A percentile compares a stretch with the other conserved stretches of the same genome.
phyloP scores from a whole-genome alignment of 2,329 filamentous ascomycete genomes.

The Phialemoniopsis sp. region DNA sequence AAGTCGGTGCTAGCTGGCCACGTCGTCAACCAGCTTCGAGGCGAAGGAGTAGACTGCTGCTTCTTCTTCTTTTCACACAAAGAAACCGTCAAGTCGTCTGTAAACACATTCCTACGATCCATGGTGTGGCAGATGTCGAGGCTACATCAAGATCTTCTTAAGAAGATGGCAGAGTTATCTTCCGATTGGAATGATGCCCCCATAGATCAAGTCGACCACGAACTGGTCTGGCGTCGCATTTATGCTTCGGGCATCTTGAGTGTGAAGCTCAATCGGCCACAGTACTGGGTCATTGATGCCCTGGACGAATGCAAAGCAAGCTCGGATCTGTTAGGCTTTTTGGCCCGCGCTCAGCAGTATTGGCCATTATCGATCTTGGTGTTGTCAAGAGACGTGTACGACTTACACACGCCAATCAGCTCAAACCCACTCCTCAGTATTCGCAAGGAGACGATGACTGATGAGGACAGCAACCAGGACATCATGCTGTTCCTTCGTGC shows the following conservation, averaged over 20 bases:
- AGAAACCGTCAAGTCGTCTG: slow-evolving; percentile 34
- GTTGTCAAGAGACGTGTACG: slow-evolving; percentile 18
- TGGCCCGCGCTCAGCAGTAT: slow-evolving; percentile 13
- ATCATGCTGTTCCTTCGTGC: slow-evolving; percentile 15
- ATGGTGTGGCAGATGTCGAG: slow-evolving; percentile 24
- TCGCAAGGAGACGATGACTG: slow-evolving; percentile 11
- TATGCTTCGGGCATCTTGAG: slow-evolving; percentile 16
- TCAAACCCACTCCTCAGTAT: too few relatives aligned
- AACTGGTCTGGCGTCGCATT: slow-evolving; percentile 18
- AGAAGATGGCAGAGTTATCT: slow-evolving; percentile 6
- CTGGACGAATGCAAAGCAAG: slow-evolving; percentile 21
- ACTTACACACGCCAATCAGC: too few relatives aligned
- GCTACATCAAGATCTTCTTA: slow-evolving; percentile 13
- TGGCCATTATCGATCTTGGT: slow-evolving; percentile 19
- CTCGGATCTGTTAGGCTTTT: slow-evolving; percentile 15
- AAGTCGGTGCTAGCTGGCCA: slow-evolving; percentile 13
- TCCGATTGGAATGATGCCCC: slow-evolving; percentile 10
- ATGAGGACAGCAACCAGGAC: slow-evolving; percentile 15
- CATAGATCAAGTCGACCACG: slow-evolving; percentile 15
- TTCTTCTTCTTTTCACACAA: slow-evolving; percentile 13
- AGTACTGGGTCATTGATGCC: slow-evolving; percentile 26
- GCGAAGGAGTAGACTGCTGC: slow-evolving; percentile 6
- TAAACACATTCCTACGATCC: slow-evolving; percentile 15
- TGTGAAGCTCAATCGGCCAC: slow-evolving; percentile 10
- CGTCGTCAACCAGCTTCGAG: slow-evolving; percentile 9